A percentile compares a stretch with the other conserved stretches of the same genome.
These are phyloP conservation scores for Lotus japonicus DNA, from an alignment of 306 rosid genomes.

Conservation along the genomic window DNA sequence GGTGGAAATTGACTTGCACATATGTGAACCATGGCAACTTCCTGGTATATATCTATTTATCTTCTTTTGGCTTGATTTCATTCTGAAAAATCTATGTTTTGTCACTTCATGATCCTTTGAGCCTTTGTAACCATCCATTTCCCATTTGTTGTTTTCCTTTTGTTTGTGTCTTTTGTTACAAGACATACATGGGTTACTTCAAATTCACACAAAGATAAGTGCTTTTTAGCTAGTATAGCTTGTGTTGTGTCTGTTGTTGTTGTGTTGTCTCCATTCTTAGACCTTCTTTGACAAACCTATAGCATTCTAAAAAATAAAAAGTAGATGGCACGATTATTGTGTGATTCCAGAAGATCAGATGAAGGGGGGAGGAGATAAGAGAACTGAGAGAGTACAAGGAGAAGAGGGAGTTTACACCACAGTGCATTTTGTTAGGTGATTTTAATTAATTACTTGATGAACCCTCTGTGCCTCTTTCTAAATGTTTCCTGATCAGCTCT, in stretches of 20 bases:
- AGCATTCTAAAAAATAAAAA: neutral
- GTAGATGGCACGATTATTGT: neutral
- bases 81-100: neutral
- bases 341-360: neutral
- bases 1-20: slow-evolving; percentile 87
- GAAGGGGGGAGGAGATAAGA: neutral
- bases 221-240: slow-evolving; percentile 10
- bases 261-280: neutral
- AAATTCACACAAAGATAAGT: neutral
- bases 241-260: neutral
- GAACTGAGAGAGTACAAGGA: neutral
- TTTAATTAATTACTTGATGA: neutral
- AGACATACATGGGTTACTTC: neutral
- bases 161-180: neutral
- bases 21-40: slow-evolving; percentile 99
- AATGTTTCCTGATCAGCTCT: too few species aligned
- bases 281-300: neutral
- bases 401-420: too few species aligned
- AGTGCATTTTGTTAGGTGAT: too few species aligned
- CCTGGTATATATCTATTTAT: slow-evolving; percentile 47
- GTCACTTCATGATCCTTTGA: neutral
- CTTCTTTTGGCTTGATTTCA: neutral
- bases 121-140: neutral
- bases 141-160: neutral
- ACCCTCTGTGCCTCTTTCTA: neutral